Percentiles rank a stretch among this genome's conserved stretches.
These are phyloP conservation scores for Penicillium dipodomyicola DNA, from an alignment of 495 filamentous ascomycete genomes.

Conservation along the genomic window DNA sequence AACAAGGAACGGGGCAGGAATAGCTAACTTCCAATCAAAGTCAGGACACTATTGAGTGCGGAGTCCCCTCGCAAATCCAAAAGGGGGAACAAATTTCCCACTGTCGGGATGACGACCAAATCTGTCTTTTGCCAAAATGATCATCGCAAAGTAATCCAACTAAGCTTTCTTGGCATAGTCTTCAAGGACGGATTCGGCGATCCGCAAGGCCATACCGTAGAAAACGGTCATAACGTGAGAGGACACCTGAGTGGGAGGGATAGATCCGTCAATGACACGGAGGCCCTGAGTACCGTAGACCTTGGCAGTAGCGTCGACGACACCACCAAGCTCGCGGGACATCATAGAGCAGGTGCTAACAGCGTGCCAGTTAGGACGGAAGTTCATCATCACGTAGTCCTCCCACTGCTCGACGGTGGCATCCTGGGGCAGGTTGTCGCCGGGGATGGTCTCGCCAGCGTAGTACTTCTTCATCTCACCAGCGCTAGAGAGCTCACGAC, in stretches of 20 bases:
- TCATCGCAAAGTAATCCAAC: too few relatives aligned
- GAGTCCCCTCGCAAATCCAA: too few relatives aligned
- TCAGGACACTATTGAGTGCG: too few relatives aligned
- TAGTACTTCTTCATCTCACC: slow-evolving; percentile 31
- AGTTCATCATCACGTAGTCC: slow-evolving; percentile 24
- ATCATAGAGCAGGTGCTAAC: slow-evolving; percentile 50
- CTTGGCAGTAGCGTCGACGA: slow-evolving; percentile 42
- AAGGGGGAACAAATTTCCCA: too few relatives aligned
- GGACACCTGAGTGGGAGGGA: slow-evolving; percentile 40
- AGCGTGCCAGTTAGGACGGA: slow-evolving; percentile 46
- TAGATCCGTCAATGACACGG: slow-evolving; percentile 46
- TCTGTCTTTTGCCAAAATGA: too few relatives aligned
- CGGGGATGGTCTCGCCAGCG: slow-evolving; percentile 45
- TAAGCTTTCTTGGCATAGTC: slow-evolving; percentile 9
- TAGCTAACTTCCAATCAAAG: too few relatives aligned
- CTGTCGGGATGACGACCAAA: too few relatives aligned
- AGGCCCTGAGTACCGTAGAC: slow-evolving; percentile 48
- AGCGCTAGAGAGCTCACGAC: slow-evolving; percentile 38
- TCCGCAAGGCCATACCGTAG: slow-evolving; percentile 49
- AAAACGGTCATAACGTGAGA: slow-evolving; percentile 34
- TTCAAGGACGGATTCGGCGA: slow-evolving; percentile 19
- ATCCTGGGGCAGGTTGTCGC: slow-evolving; percentile 27
- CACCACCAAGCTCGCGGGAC: slow-evolving; percentile 44
- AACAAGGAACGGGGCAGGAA: too few relatives aligned
- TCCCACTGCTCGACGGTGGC: slow-evolving; percentile 47